phyloP scores from a whole-genome alignment of 192 early-diverging fungal species.

The Coemansia erecta region DNA sequence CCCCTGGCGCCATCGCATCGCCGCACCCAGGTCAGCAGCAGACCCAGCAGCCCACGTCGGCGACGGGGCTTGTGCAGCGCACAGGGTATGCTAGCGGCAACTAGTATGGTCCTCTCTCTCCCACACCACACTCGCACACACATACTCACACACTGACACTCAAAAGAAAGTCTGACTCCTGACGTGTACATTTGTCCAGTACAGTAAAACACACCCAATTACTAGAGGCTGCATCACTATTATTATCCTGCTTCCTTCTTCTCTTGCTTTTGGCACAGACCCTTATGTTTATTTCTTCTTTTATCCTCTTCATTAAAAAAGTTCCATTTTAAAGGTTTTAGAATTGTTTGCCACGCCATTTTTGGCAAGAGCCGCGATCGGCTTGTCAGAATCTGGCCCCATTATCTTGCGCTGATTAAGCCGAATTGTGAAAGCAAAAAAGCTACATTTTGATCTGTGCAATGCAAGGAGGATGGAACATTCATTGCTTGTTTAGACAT shows the following conservation, averaged over 20 bases:
- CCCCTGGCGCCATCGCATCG: slow-evolving; percentile 26
- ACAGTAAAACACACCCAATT: slow-evolving; percentile 10
- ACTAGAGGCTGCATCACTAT: slow-evolving; percentile 7
- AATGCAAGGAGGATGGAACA: too few relatives aligned
- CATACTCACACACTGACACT: neutral
- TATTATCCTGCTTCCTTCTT: neutral
- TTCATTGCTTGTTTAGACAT: too few relatives aligned
- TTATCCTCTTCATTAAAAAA: neutral
- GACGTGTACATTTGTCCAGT: neutral
- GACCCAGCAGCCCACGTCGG: slow-evolving; percentile 17
- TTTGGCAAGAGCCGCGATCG: neutral
- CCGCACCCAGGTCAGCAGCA: slow-evolving; percentile 31
- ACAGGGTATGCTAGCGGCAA: slow-evolving; percentile 35
- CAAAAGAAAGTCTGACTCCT: neutral
- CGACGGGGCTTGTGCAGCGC: slow-evolving; percentile 32
- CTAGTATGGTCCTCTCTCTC: neutral
- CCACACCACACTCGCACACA: too few relatives aligned
- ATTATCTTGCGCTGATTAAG: neutral
- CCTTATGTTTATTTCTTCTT: neutral
- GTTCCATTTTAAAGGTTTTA: neutral
- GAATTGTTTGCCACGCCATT: neutral
- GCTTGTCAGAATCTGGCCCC: neutral
- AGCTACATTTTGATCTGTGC: too few relatives aligned
- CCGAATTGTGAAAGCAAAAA: neutral
- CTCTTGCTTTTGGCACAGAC: neutral